phyloP scores from a whole-genome alignment of 768 basidiomycete species.

The Lepiota venenata region DNA sequence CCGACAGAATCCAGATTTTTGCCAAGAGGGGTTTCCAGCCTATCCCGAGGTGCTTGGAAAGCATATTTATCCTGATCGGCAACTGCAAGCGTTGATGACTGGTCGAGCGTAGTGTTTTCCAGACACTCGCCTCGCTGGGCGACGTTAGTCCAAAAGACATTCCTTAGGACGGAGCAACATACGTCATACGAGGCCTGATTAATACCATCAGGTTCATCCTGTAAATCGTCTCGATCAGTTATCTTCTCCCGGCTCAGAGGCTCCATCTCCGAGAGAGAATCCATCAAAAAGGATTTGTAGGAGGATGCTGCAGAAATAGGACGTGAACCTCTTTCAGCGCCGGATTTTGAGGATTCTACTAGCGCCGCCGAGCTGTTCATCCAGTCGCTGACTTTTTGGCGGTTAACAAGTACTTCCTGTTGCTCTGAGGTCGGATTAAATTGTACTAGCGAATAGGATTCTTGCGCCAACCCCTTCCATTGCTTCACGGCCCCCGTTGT shows the following conservation, averaged over 20 bases:
- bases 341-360: not conserved
- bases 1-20: not conserved
- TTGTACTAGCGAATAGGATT: not conserved
- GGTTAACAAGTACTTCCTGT: slow-evolving; percentile 1
- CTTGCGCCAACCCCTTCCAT: not conserved
- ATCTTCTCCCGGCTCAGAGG: not conserved
- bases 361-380: slow-evolving; percentile 4
- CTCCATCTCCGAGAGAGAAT: not conserved
- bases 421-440: not conserved
- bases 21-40: not conserved
- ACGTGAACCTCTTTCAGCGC: not conserved
- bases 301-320: not conserved
- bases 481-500: not conserved
- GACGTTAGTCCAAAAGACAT: not conserved
- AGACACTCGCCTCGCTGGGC: not conserved
- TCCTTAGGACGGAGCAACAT: not conserved
- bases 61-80: not conserved
- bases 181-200: not conserved
- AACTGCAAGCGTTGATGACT: not conserved
- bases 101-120: not conserved
- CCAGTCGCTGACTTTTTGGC: slow-evolving; percentile 6
- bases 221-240: not conserved
- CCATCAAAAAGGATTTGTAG: slow-evolving; percentile 1
- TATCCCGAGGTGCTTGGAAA: not conserved
- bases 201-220: not conserved